phyloP scores from a whole-genome alignment of 2,329 filamentous ascomycete species.

The Calonectria pteridis region DNA sequence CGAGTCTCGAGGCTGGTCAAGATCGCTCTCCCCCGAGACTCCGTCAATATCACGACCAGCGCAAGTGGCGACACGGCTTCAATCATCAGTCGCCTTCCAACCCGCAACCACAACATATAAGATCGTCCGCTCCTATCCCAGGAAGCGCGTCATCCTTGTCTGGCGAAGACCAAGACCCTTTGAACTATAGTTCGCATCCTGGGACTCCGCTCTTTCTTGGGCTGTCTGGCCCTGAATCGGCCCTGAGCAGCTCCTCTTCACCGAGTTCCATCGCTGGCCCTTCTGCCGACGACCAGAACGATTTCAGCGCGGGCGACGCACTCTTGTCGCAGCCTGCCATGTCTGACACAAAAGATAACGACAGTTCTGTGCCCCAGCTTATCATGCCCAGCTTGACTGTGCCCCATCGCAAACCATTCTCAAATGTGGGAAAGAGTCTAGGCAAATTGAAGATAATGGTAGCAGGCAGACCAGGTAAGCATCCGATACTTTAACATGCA shows the following conservation, averaged over 20 bases:
- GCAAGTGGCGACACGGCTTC: slow-evolving; percentile 37
- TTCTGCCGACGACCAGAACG: slow-evolving; percentile 46
- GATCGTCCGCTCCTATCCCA: slow-evolving; percentile 30
- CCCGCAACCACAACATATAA: slow-evolving; percentile 19
- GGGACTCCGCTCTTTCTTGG: slow-evolving; percentile 45
- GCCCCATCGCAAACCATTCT: slow-evolving; percentile 90
- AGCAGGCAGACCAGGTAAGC: slow-evolving; percentile 79
- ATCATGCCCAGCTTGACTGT: slow-evolving; percentile 98
- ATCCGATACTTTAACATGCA: not conserved
- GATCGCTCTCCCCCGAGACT: slow-evolving; percentile 40
- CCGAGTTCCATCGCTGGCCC: slow-evolving; percentile 64
- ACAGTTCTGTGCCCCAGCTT: slow-evolving; percentile 74
- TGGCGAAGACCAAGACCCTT: slow-evolving; percentile 32
- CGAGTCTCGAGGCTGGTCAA: slow-evolving; percentile 44
- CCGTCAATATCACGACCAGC: slow-evolving; percentile 36
- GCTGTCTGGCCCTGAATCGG: slow-evolving; percentile 46
- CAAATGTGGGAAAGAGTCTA: slow-evolving; percentile 84
- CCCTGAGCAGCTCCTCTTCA: slow-evolving; percentile 64
- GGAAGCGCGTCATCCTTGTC: slow-evolving; percentile 34
- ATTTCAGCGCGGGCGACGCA: slow-evolving; percentile 38
- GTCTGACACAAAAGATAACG: slow-evolving; percentile 33
- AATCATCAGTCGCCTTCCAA: slow-evolving; percentile 35
- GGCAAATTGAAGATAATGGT: slow-evolving; percentile 92
- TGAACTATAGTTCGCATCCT: slow-evolving; percentile 40
- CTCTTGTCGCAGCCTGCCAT: slow-evolving; percentile 32